A percentile compares a stretch with the other conserved stretches of the same genome.
Conservation (phyloP, 2,329 filamentous ascomycete species). For the Fusarium brachygibbosum region DNA sequence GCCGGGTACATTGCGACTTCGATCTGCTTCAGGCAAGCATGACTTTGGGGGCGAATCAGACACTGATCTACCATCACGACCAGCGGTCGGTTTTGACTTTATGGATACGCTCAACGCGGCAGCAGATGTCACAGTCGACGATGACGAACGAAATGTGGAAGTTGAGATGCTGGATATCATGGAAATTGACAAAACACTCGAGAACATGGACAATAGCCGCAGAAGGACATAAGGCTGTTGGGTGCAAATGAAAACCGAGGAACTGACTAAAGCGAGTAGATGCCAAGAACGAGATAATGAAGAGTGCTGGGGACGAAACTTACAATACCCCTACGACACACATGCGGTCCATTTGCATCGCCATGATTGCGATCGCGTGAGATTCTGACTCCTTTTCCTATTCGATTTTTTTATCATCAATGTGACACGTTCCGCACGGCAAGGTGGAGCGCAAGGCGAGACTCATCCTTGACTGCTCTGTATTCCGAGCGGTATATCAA, state of each 20-base stretch:
- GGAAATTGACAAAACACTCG: slow-evolving; percentile 73
- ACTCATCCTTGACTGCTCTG: slow-evolving; percentile 79
- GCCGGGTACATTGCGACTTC: slow-evolving; percentile 54
- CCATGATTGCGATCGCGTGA: slow-evolving; percentile 15
- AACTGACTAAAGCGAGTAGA: slow-evolving; percentile 46
- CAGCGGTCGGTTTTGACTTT: slow-evolving; percentile 63
- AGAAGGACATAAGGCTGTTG: slow-evolving; percentile 62
- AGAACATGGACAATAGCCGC: slow-evolving; percentile 66
- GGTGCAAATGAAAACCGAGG: slow-evolving; percentile 38
- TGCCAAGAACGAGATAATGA: slow-evolving; percentile 37
- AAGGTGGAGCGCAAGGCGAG: slow-evolving; percentile 83
- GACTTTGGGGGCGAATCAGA: slow-evolving; percentile 41
- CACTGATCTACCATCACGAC: slow-evolving; percentile 48
- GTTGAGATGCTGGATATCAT: slow-evolving; percentile 74
- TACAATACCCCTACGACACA: slow-evolving; percentile 56
- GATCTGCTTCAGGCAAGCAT: slow-evolving; percentile 49
- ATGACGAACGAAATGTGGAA: slow-evolving; percentile 67
- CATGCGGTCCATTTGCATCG: slow-evolving; percentile 17
- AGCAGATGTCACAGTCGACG: slow-evolving; percentile 65
- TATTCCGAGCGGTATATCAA: slow-evolving; percentile 80
- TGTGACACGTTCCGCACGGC: slow-evolving; percentile 70
- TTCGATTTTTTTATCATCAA: slow-evolving; percentile 2
- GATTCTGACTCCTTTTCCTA: slow-evolving; percentile 8
- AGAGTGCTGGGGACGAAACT: slow-evolving; percentile 45
- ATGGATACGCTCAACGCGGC: slow-evolving; percentile 65